Base-by-base conservation (phyloP, 1,139 yeast species). In the Blastobotrys buckinghamii region DNA sequence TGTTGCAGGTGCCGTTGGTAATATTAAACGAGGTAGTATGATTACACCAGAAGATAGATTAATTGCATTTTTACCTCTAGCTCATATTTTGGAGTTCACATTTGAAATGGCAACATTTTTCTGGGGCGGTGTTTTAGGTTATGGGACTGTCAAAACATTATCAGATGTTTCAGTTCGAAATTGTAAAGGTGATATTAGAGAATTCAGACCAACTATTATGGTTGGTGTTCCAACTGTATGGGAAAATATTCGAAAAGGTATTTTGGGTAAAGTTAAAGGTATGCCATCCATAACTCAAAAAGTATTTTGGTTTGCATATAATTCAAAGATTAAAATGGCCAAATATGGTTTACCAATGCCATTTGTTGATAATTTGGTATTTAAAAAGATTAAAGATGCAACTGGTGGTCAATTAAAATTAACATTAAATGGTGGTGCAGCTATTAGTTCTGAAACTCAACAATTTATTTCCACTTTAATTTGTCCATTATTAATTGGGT, bases 191-290 rank as follows among this genome's bases (percentile, higher is more conserved):
- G 99, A 92, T 67, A 79, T 92, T 72, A 78, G 78, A 52, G 89
- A 85, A 64, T 87, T 88, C 70, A 77, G 79, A 66, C 99, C 99
- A 53, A 84, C 96, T 10, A 71, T 92, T 58, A 87, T 92, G 96
- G 96, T 89, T 56, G 98, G 96, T 66, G 98, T 94, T 50, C 97
- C 98, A 15, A 96, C 98, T 2, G 97, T 92, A 49, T 94, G 97
- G 96, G 99, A 92, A 73, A 78, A 84, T 29, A 88, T 92, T 53
- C 84, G 95, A 70, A 92, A 92, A 73, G 99, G 98, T 50, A 85
- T 92, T 52, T 59, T 87, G 55, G 78, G 79, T 49, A 90, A 90
- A 71, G 77, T 94, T 53, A 73, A 75, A 56, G 78, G 79, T 59
- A 77, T 77, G 61, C 86, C 96, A 13, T 60, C 79, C 15, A 58